Evolutionary conservation across 164 flowering plant genomes (phyloP).

Genomic region (Tinospora cordifolia): DNA sequence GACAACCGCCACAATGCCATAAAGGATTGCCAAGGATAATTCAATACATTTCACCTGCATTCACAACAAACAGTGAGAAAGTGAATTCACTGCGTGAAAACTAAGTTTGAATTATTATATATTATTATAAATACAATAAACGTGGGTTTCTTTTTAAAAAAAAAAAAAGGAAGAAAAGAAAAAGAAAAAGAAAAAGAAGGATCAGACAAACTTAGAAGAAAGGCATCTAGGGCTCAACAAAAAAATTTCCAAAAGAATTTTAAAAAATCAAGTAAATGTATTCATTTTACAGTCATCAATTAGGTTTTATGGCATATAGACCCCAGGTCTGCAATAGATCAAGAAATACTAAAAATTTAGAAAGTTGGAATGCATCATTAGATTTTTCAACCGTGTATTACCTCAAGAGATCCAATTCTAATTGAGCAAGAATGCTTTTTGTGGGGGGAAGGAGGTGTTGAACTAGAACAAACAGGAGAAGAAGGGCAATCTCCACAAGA

Average conservation of each 20-base stretch:
- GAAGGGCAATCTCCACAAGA: conserved; percentile 99
- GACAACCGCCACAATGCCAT: conserved; percentile 49
- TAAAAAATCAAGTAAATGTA: background rate
- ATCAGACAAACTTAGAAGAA: background rate
- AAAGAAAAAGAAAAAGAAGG: too few species aligned
- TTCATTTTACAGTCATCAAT: background rate
- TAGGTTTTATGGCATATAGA: background rate
- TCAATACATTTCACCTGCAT: conserved; percentile 92
- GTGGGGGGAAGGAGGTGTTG: conserved; percentile 44
- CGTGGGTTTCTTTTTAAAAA: too few species aligned
- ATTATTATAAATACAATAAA: too few species aligned
- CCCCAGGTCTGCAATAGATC: background rate
- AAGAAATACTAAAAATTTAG: background rate
- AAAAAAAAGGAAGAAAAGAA: too few species aligned
- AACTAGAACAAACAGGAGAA: conserved; percentile 56
- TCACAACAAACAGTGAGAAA: conserved; percentile 13
- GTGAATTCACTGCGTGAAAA: background rate
- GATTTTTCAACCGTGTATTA: conserved; percentile 17
- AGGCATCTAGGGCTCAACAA: background rate
- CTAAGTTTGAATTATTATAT: too few species aligned
- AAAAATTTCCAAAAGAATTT: background rate
- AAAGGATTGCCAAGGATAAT: conserved; percentile 54
- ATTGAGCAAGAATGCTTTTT: conserved; percentile 54
- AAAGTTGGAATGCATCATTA: background rate
- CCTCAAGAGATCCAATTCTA: conserved; percentile 72